Base-by-base conservation (phyloP, 257 asterid genomes). In the Solanum chaucha region DNA sequence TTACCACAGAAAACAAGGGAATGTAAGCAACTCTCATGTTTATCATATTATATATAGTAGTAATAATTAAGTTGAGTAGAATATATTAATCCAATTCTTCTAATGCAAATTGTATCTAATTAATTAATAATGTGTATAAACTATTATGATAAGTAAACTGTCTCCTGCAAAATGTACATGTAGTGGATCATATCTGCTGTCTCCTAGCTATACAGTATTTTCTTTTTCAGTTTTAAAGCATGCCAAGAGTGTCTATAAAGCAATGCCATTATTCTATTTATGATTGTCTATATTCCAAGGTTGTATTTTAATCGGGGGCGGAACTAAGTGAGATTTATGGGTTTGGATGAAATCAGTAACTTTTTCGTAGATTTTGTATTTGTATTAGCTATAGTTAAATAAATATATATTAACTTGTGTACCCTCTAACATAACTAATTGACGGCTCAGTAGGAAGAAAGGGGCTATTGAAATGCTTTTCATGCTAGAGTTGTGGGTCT, bases 181-280 rank as follows among this genome's bases (percentile, higher is more conserved):
- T 61, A 34, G 75, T 64, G 82, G 36, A 17, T 26, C 35, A 41
- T 40, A 40, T 41, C 34, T 83, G 85, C 81, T 24, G 87, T 40
- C 82, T 72, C 35, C 17, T 19, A 40, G 34, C 83, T 77, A 34
- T 30, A 58, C 58, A 83, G 19, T 59, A 75, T 77, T 41, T 55
- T 30, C 64, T 83, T 88, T 81, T 83, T 88, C 88, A 90, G 87
- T 73, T 86, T n/a, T 22, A 44, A 82, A 88, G 93, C 93, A 93
- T 91, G 95, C 94, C 86, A 92, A 87, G 90, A 90, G 92, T 93
- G 73, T 64, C 38, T 70, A 89, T 84, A 80, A 91, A 89, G 92
- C 90, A 91, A 88, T 83, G 85, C 88, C 81, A 88, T 87, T 85
- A 82, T 89, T 84, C 87, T 24, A 80, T 80, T 44, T 80, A 80